Base-by-base conservation (phyloP, 2,329 filamentous ascomycete species). In the Hawksworthiomyces lignivorus region DNA sequence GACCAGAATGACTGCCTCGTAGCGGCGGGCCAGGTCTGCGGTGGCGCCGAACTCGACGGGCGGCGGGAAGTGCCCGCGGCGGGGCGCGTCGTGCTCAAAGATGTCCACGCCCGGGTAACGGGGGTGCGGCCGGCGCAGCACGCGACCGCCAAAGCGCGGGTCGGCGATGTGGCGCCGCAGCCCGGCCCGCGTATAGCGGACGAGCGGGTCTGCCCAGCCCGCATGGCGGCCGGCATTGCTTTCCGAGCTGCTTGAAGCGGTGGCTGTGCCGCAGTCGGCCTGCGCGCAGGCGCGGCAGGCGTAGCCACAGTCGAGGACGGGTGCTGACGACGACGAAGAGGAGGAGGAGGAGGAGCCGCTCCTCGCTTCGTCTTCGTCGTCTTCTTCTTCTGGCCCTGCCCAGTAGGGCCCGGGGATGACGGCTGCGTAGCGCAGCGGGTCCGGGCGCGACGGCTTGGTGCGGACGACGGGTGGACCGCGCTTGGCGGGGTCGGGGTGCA, bases 321-420 rank as follows among this genome's bases (percentile, higher is more conserved):
- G 32, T 9, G 31, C 32, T 2, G 21, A 8, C n/a, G n/a, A n/a
- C n/a, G n/a, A n/a, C n/a, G n/a, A n/a, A n/a, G n/a, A n/a, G n/a
- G n/a, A n/a, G n/a, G n/a, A n/a, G n/a, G n/a, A n/a, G n/a, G n/a
- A n/a, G n/a, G n/a, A n/a, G n/a, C n/a, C n/a, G n/a, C n/a, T n/a
- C n/a, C n/a, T n/a, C 12, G 18, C 19, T 10, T 14, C n/a, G 22
- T 36, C 21, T 26, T 14, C 7, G 19, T 27, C 33, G 6, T 19
- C 20, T 4, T 33, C 19, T 26, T 24, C 15, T 24, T 14, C 17
- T 3, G 19, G 18, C 3, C 11, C 33, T n/a, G 29, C 29, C 41
- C 36, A 50, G 36, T 50, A 50, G 19, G 48, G 48, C 2, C 39
- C 48, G 4, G 48, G 48, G 10, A 50, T 42, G 17, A 50, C 48